Conservation (phyloP, 495 filamentous ascomycete species). For the Neurospora africana region DNA sequence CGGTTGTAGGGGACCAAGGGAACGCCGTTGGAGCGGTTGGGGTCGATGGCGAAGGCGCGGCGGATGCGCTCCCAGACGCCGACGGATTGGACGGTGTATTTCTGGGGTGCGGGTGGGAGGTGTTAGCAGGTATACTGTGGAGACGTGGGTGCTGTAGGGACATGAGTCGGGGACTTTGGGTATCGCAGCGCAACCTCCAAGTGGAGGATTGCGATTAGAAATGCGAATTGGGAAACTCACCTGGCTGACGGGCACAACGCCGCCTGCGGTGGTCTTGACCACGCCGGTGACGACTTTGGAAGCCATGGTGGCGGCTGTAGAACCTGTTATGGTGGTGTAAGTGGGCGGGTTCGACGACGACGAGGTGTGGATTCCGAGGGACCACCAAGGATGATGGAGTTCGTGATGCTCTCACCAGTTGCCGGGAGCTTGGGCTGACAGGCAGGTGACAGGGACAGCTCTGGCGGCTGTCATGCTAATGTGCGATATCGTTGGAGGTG, state of each 20-base stretch:
- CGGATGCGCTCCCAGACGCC: slow-evolving; percentile 86
- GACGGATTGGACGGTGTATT: slow-evolving; percentile 90
- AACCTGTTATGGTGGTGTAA: background rate
- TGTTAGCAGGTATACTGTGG: background rate
- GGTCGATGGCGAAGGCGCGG: slow-evolving; percentile 66
- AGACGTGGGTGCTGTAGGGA: background rate
- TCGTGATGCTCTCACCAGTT: background rate
- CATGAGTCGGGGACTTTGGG: slow-evolving; percentile 1
- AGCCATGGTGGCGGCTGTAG: slow-evolving; percentile 34
- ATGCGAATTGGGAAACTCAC: slow-evolving; percentile 18
- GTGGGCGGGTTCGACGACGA: background rate
- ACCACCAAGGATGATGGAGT: background rate
- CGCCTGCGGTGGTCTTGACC: slow-evolving; percentile 38
- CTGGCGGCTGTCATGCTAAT: background rate
- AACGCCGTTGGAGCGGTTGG: slow-evolving; percentile 80
- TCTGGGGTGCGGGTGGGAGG: slow-evolving; percentile 39
- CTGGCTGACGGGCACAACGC: slow-evolving; percentile 36
- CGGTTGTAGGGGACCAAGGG: slow-evolving; percentile 91
- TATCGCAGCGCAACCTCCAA: background rate
- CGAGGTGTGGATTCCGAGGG: background rate
- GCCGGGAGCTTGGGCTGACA: background rate
- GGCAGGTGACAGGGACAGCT: background rate
- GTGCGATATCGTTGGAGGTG: background rate
- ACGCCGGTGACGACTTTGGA: slow-evolving; percentile 43
- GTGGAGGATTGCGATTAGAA: background rate